These are phyloP conservation scores for Cryphonectria radicalis DNA, from an alignment of 2,329 filamentous ascomycete species.

Conservation along the genomic window DNA sequence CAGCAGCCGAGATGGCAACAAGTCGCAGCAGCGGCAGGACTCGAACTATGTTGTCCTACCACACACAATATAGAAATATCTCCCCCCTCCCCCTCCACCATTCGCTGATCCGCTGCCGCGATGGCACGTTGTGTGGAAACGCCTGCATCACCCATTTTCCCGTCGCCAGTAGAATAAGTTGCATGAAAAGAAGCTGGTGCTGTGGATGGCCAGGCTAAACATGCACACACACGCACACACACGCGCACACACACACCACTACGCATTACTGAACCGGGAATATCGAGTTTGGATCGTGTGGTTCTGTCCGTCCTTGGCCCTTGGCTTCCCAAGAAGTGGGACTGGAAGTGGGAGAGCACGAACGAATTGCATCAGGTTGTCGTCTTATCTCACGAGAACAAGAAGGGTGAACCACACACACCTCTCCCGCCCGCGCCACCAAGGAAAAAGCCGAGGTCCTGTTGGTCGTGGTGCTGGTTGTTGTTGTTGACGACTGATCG, in stretches of 20 bases:
- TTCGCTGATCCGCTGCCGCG: neutral
- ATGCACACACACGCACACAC: neutral
- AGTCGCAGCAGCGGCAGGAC: slow-evolving; percentile 20
- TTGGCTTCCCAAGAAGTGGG: neutral
- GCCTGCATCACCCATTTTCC: neutral
- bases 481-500: slow-evolving; percentile 9
- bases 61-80: slow-evolving; percentile 3
- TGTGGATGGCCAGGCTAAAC: neutral
- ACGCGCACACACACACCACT: neutral
- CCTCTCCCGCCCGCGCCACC: neutral
- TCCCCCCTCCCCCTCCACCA: neutral
- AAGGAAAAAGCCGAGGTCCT: neutral
- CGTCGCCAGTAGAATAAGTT: neutral
- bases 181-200: neutral
- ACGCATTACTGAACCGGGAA: slow-evolving; percentile 1
- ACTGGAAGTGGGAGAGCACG: neutral
- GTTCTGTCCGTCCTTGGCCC: neutral
- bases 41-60: neutral
- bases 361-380: neutral
- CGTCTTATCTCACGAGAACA: neutral
- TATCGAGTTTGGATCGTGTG: neutral
- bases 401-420: neutral
- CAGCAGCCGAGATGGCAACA: slow-evolving; percentile 14
- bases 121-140: slow-evolving; percentile 5
- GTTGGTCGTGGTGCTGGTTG: neutral